phyloP scores from a whole-genome alignment of 202 grass and related monocot species.

The Zizania palustris region DNA sequence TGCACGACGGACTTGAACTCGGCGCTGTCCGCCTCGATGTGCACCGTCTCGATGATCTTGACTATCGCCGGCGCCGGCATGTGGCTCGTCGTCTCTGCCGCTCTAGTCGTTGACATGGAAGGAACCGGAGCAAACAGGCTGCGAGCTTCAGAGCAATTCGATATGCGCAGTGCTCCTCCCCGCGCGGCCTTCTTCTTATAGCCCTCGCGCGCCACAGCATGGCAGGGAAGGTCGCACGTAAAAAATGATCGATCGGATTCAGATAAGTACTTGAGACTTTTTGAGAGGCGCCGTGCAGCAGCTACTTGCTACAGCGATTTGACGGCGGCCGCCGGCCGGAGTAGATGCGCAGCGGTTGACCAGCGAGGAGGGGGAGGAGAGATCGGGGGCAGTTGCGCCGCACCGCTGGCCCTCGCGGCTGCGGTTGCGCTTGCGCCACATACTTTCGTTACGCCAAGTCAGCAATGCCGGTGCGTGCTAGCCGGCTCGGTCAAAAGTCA shows the following conservation, averaged over 20 bases:
- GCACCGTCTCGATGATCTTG: slow-evolving; percentile 19
- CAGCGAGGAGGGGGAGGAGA: no score
- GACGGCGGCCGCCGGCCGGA: not conserved
- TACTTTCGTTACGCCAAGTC: not conserved
- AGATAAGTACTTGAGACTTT: not conserved
- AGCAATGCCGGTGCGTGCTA: not conserved
- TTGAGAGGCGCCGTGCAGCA: not conserved
- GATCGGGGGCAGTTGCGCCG: no score
- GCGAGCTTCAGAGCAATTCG: not conserved
- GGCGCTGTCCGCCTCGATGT: slow-evolving; percentile 32
- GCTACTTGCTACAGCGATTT: not conserved
- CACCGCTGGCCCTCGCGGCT: no score
- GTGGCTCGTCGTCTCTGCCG: not conserved
- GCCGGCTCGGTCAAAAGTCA: no score
- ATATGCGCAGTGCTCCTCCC: not conserved
- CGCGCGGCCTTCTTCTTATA: slow-evolving; percentile 12
- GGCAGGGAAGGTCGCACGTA: not conserved
- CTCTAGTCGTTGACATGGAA: slow-evolving; percentile 39
- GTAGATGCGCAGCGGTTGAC: slow-evolving; percentile 23
- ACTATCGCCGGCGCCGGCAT: slow-evolving; percentile 33
- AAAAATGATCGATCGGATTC: not conserved
- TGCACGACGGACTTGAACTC: slow-evolving; percentile 66
- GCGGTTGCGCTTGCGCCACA: not conserved
- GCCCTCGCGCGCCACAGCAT: not conserved
- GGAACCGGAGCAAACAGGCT: not conserved